A percentile compares a stretch with the other conserved stretches of the same genome.
Evolutionary conservation across 2,329 filamentous ascomycete species (phyloP).

Genomic region (Botryotinia narcissicola): DNA sequence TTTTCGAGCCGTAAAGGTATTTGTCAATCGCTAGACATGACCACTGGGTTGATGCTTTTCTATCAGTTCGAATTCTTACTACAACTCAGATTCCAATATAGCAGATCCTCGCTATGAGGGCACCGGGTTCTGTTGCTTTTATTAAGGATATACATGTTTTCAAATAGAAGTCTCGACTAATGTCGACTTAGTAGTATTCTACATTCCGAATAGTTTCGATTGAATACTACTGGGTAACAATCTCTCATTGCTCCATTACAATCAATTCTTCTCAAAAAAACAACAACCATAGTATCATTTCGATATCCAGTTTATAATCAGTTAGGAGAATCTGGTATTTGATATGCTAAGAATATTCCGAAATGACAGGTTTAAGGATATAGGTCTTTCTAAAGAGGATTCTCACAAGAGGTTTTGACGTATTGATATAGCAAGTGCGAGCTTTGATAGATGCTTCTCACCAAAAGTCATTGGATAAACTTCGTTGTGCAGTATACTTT

Average conservation of each 20-base stretch:
- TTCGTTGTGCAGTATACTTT: not conserved
- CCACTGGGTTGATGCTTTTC: not conserved
- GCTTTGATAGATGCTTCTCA: not conserved
- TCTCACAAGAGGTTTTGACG: not conserved
- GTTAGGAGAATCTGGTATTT: not conserved
- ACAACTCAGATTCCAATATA: not conserved
- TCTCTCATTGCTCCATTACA: not conserved
- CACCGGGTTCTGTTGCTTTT: not conserved
- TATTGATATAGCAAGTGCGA: not conserved
- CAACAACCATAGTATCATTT: not conserved
- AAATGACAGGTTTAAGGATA: not conserved
- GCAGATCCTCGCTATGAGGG: not conserved
- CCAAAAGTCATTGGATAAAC: not conserved
- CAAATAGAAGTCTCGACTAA: not conserved
- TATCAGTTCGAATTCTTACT: not conserved
- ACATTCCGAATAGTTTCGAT: not conserved
- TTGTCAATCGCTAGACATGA: not conserved
- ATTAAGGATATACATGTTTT: not conserved
- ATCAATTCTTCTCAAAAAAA: not conserved
- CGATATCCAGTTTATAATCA: not conserved
- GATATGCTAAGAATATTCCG: not conserved
- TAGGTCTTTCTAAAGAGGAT: not conserved
- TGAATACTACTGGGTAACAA: not conserved
- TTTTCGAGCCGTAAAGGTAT: not conserved
- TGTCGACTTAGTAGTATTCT: not conserved